Conservation (phyloP, 768 basidiomycete genomes). For the Strobilomyces confusus region DNA sequence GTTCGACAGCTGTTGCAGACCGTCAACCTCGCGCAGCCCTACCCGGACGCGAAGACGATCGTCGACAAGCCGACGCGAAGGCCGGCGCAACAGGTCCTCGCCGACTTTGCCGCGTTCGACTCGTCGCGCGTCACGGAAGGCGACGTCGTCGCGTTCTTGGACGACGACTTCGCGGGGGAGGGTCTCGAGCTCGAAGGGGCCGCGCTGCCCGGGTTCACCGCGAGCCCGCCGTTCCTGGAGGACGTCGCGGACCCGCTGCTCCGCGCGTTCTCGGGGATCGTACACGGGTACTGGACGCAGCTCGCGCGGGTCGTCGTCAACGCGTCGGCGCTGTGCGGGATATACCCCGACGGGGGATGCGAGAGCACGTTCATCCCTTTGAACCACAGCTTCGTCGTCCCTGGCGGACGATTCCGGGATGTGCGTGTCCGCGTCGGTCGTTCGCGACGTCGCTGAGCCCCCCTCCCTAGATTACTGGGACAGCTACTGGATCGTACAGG, state of each 20-base stretch:
- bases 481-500: conserved; percentile 86
- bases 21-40: conserved; percentile 73
- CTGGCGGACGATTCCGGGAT: conserved; percentile 86
- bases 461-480: conserved; percentile 48
- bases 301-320: conserved; percentile 75
- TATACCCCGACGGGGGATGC: conserved; percentile 47
- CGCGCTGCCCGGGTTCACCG: conserved; percentile 58
- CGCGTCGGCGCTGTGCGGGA: conserved; percentile 56
- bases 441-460: neutral
- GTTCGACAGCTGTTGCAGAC: conserved; percentile 86
- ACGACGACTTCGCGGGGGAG: conserved; percentile 77
- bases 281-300: conserved; percentile 81
- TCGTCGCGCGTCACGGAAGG: conserved; percentile 52
- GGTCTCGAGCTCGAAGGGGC: conserved; percentile 78
- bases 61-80: conserved; percentile 85
- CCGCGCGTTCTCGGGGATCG: conserved; percentile 69
- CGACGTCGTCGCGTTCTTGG: conserved; percentile 62
- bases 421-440: conserved; percentile 38
- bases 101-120: conserved; percentile 52
- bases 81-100: conserved; percentile 58
- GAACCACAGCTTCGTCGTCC: conserved; percentile 88
- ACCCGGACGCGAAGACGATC: conserved; percentile 81
- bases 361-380: conserved; percentile 85
- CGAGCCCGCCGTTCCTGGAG: too few species aligned
- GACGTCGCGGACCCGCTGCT: conserved; percentile 69